Conservation (phyloP, 352 stramenopile genomes). For the Blastocystis sp. region DNA sequence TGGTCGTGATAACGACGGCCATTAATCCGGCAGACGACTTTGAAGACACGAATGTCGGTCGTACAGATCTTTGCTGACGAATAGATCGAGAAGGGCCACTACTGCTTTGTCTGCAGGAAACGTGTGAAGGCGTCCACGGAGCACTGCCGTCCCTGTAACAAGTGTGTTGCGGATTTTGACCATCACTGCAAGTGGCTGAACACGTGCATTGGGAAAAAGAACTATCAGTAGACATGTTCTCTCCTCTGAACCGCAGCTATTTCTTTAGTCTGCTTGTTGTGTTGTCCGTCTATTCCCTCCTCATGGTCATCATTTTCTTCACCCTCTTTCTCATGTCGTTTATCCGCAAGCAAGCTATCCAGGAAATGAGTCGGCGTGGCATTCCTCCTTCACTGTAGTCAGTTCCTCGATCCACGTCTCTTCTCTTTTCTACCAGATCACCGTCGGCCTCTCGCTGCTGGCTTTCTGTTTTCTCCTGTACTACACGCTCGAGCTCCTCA, state of each 20-base stretch:
- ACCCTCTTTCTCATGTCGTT: constrained; percentile 63
- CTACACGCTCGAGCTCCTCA: constrained; percentile 23
- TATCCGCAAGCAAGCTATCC: background rate
- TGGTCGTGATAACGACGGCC: background rate
- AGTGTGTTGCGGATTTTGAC: constrained; percentile 86
- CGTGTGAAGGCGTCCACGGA: constrained; percentile 65
- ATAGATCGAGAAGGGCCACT: constrained; percentile 29
- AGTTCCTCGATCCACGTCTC: background rate
- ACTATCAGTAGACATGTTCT: constrained; percentile 65
- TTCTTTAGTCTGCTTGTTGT: constrained; percentile 70
- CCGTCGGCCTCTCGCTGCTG: background rate
- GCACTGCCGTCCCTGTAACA: constrained; percentile 87
- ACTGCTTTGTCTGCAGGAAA: constrained; percentile 60
- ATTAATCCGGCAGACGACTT: constrained; percentile 41
- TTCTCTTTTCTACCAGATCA: background rate
- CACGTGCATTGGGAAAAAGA: constrained; percentile 75
- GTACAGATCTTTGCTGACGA: background rate
- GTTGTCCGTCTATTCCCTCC: constrained; percentile 65
- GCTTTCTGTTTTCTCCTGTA: background rate
- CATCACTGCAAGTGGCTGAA: constrained; percentile 93
- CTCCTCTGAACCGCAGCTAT: constrained; percentile 67
- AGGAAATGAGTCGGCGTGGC: background rate
- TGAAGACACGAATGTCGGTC: background rate
- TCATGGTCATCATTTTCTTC: constrained; percentile 68
- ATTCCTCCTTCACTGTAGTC: background rate